Evolutionary conservation across 2,329 filamentous ascomycete species (phyloP).

Genomic region (Nakataea oryzae): DNA sequence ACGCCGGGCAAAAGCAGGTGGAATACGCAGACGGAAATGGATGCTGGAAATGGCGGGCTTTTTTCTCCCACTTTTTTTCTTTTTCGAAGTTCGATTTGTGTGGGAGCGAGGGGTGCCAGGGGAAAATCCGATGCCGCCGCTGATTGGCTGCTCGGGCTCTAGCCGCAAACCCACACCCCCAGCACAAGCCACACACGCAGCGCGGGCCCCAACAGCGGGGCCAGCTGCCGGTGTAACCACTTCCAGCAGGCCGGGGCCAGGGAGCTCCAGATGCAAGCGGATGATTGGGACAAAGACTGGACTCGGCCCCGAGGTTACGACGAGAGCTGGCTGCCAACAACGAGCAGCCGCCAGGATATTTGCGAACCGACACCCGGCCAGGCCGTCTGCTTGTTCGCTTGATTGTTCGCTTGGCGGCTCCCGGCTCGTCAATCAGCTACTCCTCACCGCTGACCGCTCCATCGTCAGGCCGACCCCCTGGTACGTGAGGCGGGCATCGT

Average conservation of each 20-base stretch:
- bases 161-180: neutral
- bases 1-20: constrained; percentile 1
- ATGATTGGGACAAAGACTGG: no score
- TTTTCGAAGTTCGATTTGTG: neutral
- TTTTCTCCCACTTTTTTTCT: neutral
- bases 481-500: neutral
- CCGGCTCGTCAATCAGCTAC: neutral
- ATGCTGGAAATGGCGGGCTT: neutral
- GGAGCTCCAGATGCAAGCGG: neutral
- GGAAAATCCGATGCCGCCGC: neutral
- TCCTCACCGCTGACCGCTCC: neutral
- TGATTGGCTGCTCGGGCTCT: neutral
- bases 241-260: neutral
- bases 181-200: neutral
- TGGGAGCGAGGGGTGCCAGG: neutral
- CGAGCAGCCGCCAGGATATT: neutral
- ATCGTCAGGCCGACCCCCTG: neutral
- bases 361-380: neutral
- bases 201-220: no score
- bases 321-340: neutral
- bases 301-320: neutral
- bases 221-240: neutral
- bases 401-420: neutral
- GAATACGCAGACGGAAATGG: neutral
- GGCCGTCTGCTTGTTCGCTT: no score